A percentile compares a stretch with the other conserved stretches of the same genome.
phyloP scores from a whole-genome alignment of 352 stramenopile species.

The Pythium aquatile region DNA sequence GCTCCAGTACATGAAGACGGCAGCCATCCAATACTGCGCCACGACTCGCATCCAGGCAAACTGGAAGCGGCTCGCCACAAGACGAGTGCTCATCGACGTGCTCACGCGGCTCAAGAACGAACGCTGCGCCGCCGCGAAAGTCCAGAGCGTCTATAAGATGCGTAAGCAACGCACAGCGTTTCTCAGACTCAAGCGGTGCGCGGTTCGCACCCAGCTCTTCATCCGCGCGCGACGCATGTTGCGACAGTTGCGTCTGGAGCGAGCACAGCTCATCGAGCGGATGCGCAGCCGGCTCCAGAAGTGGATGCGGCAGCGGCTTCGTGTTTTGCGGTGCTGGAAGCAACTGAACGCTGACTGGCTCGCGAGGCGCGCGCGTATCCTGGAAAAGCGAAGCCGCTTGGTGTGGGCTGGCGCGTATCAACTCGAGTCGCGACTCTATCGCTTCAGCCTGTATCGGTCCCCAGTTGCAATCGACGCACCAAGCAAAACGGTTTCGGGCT shows the following conservation, averaged over 20 bases:
- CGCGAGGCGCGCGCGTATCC: slow-evolving; percentile 42
- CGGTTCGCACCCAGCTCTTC: slow-evolving; percentile 22
- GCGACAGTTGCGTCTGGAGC: slow-evolving; percentile 36
- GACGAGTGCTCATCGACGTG: slow-evolving; percentile 10
- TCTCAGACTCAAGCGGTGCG: slow-evolving; percentile 21
- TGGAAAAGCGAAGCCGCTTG: slow-evolving; percentile 37
- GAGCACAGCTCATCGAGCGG: slow-evolving; percentile 31
- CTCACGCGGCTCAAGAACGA: slow-evolving; percentile 41
- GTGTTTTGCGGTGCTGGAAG: slow-evolving; percentile 50
- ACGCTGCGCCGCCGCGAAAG: slow-evolving; percentile 36
- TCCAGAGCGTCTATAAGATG: slow-evolving; percentile 47
- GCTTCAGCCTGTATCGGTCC: slow-evolving; percentile 43
- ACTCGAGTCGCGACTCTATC: slow-evolving; percentile 33
- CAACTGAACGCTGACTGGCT: slow-evolving; percentile 41
- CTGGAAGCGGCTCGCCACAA: slow-evolving; percentile 34
- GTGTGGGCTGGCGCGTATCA: slow-evolving; percentile 29
- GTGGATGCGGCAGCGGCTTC: slow-evolving; percentile 50
- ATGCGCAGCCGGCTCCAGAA: slow-evolving; percentile 45
- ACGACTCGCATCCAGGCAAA: slow-evolving; percentile 47
- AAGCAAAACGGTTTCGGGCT: neutral
- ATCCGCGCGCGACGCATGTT: slow-evolving; percentile 39
- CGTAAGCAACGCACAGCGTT: slow-evolving; percentile 27
- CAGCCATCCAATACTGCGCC: slow-evolving; percentile 40
- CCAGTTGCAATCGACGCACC: neutral
- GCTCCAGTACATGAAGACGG: slow-evolving; percentile 25